Conservation (phyloP, 2,329 filamentous ascomycete genomes). For the Parastagonospora nodorum region DNA sequence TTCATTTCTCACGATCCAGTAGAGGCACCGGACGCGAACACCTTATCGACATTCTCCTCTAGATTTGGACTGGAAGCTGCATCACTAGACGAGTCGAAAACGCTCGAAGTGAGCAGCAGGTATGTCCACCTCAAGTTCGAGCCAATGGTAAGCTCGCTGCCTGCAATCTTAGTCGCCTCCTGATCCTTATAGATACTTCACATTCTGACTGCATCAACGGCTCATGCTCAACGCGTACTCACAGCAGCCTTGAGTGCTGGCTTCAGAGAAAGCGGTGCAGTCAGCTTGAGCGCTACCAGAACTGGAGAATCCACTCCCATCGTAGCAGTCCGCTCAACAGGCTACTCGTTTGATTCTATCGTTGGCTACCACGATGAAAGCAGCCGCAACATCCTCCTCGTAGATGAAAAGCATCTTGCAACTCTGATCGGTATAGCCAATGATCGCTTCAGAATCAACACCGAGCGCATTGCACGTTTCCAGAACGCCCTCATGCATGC, state of each 20-base stretch:
- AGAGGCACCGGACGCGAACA: conserved; percentile 19
- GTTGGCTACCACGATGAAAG: conserved; percentile 62
- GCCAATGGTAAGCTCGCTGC: conserved; percentile 72
- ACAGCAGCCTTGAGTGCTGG: conserved; percentile 78
- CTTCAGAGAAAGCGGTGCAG: conserved; percentile 87
- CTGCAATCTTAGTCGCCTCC: conserved; percentile 10
- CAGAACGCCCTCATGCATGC: conserved; percentile 54
- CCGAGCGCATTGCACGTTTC: conserved; percentile 70
- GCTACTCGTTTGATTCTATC: conserved; percentile 79
- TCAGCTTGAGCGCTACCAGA: conserved; percentile 60
- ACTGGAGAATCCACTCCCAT: conserved; percentile 65
- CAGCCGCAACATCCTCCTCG: conserved; percentile 53
- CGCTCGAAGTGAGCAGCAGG: conserved; percentile 40
- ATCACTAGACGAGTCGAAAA: background rate
- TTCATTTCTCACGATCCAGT: conserved; percentile 85
- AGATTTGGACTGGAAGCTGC: conserved; percentile 47
- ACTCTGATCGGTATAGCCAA: conserved; percentile 73
- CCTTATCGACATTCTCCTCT: conserved; percentile 19
- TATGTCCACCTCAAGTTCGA: conserved; percentile 89
- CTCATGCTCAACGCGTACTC: conserved; percentile 76
- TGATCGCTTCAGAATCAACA: conserved; percentile 73
- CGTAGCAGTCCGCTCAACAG: conserved; percentile 83
- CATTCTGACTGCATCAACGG: conserved; percentile 74
- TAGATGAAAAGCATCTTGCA: conserved; percentile 69
- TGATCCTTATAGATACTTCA: conserved; percentile 75